phyloP scores from a whole-genome alignment of 1,284 basidiomycete genomes.

The Leccinum subrobustum region DNA sequence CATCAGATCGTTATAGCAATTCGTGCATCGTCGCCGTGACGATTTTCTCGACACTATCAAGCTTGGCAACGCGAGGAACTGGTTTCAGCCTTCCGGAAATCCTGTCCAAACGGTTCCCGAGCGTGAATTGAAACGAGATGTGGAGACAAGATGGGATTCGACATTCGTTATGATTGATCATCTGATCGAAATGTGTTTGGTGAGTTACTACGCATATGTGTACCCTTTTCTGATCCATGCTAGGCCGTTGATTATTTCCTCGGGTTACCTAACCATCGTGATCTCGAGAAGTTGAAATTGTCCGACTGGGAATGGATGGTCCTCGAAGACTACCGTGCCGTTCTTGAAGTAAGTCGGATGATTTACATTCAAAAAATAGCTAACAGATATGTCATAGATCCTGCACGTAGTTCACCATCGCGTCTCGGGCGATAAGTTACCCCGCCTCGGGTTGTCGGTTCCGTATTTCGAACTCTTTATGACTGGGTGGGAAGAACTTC shows the following conservation, averaged over 20 bases:
- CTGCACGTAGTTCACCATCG: not conserved
- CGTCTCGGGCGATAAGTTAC: not conserved
- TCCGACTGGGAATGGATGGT: not conserved
- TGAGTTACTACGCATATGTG: not conserved
- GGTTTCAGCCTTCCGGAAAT: too few relatives aligned
- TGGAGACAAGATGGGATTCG: not conserved
- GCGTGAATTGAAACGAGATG: too few relatives aligned
- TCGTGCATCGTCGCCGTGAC: not conserved
- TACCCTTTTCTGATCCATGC: not conserved
- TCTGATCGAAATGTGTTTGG: not conserved
- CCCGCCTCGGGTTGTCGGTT: not conserved
- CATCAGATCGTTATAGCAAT: not conserved
- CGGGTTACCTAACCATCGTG: not conserved
- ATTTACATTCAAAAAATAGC: not conserved
- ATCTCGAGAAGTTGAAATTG: constrained; percentile 2
- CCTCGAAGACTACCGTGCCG: not conserved
- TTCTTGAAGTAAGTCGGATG: not conserved
- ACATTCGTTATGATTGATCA: not conserved
- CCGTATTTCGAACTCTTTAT: not conserved
- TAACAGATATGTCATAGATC: not conserved
- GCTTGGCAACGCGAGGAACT: too few relatives aligned
- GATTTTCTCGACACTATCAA: not conserved
- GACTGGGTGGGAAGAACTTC: not conserved
- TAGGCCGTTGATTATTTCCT: constrained; percentile 6
- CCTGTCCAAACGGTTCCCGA: too few relatives aligned